Conservation (phyloP, 2,329 filamentous ascomycete genomes). For the Zopfia rhizophila region DNA sequence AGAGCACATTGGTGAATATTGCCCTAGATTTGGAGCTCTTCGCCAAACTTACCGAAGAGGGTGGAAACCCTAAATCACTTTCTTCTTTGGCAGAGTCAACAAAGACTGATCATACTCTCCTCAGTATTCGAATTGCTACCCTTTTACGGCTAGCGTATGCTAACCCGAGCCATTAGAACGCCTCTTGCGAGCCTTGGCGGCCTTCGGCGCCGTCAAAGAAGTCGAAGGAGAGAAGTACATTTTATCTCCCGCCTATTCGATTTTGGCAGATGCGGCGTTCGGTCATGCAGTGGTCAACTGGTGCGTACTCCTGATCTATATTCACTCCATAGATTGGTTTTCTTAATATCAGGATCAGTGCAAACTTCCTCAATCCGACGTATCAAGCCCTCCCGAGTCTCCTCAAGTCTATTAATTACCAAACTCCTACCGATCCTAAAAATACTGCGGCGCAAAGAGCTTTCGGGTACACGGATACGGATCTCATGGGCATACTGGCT, state of each 20-base stretch:
- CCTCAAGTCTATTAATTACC: slow-evolving; percentile 9
- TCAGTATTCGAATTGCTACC: slow-evolving; percentile 5
- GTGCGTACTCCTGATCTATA: slow-evolving; percentile 3
- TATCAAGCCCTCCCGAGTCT: slow-evolving; percentile 9
- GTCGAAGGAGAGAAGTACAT: slow-evolving; percentile 1
- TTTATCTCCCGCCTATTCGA: slow-evolving; percentile 3
- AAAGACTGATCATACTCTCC: slow-evolving; percentile 5
- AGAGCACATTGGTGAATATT: slow-evolving; percentile 5
- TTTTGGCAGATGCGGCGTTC: slow-evolving; percentile 5
- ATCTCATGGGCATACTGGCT: slow-evolving; percentile 9
- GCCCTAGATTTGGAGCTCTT: slow-evolving; percentile 12
- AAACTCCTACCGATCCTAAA: slow-evolving; percentile 6
- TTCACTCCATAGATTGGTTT: neutral
- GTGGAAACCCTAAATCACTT: slow-evolving; percentile 6
- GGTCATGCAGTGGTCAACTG: slow-evolving; percentile 6
- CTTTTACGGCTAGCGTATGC: slow-evolving; percentile 1
- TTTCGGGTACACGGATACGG: neutral
- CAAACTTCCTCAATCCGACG: slow-evolving; percentile 7
- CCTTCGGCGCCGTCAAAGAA: slow-evolving; percentile 12
- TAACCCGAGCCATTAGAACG: slow-evolving; percentile 2
- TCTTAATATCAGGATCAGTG: no score
- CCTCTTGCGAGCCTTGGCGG: slow-evolving; percentile 6
- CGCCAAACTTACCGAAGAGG: neutral
- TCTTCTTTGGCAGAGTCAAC: slow-evolving; percentile 5
- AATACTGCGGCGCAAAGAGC: slow-evolving; percentile 9